Evolutionary conservation across 2,329 filamentous ascomycete species (phyloP), one percentile per base, ranked within the genome.

Genomic region (Neopestalotiopsis rosae): DNA sequence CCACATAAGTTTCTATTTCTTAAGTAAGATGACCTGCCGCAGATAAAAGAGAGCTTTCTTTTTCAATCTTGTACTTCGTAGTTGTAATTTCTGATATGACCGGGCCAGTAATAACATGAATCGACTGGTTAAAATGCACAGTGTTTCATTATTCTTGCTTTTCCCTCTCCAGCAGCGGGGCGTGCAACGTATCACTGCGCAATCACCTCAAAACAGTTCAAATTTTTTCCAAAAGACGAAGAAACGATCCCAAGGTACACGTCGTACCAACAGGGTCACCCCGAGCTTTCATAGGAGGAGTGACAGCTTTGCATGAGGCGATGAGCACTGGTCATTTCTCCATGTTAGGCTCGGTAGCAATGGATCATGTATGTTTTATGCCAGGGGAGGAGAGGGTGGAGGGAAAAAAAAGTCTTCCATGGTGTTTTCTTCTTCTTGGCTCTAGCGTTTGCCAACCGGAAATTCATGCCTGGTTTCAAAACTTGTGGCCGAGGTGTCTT

Each of bases 401-500:
- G 34, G 34, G 34, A 38, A 7, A 38, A 38, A 10, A 9, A 38
- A 38, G 6, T n/a, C 45, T 52, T 7, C 45, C 17, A n/a, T 52
- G 9, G n/a, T 52, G 4, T 52, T 52, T 52, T 52, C 45, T 52
- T 52, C 45, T 52, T 52, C 20, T 17, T n/a, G 45, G n/a, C n/a
- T 10, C 20, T 52, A 52, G 45, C 17, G 45, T 52, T 52, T 20
- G 45, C 45, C 45, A 17, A 20, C 3, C 45, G 14, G 45, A 52
- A 20, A 52, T 52, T 52, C 17, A 17, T 17, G n/a, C 7, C 45
- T 52, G 45, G 45, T 52, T 52, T 52, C 45, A 5, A 52, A 20
- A 52, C n/a, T 52, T 52, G 17, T 52, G 45, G 45, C 45, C 45
- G 45, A 52, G n/a, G 45, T 52, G 45, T n/a, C 45, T 52, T 52